These are phyloP conservation scores for Chenopodium formosanum DNA, from an alignment of 148 eudicot genomes.

Conservation along the genomic window DNA sequence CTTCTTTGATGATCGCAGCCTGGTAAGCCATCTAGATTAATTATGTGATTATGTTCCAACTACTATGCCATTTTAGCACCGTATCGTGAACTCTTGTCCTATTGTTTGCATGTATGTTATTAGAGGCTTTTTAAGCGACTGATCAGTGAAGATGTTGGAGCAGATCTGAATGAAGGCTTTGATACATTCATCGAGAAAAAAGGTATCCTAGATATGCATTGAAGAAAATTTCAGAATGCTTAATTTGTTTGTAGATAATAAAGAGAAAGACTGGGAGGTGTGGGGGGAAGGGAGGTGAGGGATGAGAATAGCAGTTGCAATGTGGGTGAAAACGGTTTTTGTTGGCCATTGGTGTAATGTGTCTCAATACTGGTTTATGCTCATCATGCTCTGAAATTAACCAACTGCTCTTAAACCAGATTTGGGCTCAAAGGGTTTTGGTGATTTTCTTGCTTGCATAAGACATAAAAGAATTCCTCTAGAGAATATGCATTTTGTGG, in stretches of 20 bases:
- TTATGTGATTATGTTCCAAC: constrained; percentile 10
- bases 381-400: constrained; percentile 9
- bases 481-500: constrained; percentile 96
- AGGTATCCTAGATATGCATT: constrained; percentile 39
- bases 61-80: background rate
- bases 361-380: background rate
- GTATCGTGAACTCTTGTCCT: constrained; percentile 2
- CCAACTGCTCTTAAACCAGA: constrained; percentile 42
- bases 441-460: constrained; percentile 83
- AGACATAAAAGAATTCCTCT: constrained; percentile 78
- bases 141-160: constrained; percentile 89
- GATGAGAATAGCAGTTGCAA: background rate
- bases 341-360: background rate
- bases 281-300: background rate
- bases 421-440: constrained; percentile 92
- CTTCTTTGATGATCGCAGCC: constrained; percentile 81
- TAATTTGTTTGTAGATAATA: background rate
- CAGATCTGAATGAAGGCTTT: constrained; percentile 91
- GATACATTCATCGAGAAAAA: constrained; percentile 81
- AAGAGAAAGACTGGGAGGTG: background rate
- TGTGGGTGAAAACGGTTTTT: background rate
- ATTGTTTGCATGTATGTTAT: constrained; percentile 27
- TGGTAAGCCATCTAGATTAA: constrained; percentile 57
- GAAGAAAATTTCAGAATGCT: background rate
- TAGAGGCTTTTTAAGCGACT: constrained; percentile 98